Evolutionary conservation across 108 stramenopile genomes (phyloP).

Genomic region (Conticribra guillardii): DNA sequence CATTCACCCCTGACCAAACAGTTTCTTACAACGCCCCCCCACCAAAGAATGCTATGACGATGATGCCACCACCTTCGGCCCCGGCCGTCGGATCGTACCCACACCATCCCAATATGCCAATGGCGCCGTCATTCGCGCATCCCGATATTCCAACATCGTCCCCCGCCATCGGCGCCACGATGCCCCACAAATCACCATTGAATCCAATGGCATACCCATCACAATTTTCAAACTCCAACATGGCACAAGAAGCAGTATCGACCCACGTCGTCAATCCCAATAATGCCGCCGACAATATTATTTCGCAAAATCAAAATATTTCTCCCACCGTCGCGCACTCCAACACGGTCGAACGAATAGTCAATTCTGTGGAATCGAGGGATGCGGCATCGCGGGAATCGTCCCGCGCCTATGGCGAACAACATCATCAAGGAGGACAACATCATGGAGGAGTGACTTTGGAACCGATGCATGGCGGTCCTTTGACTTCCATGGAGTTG

Average conservation of each 20-base stretch:
- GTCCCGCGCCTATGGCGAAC: conserved; percentile 16
- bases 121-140: not conserved
- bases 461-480: conserved; percentile 42
- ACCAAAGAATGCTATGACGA: too few relatives aligned
- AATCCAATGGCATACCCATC: not conserved
- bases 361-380: conserved; percentile 43
- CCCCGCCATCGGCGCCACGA: not conserved
- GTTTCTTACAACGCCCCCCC: too few relatives aligned
- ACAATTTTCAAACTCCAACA: too few relatives aligned
- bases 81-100: not conserved
- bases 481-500: conserved; percentile 51
- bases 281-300: not conserved
- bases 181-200: not conserved
- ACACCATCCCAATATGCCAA: not conserved
- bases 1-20: too few relatives aligned
- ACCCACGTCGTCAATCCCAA: too few relatives aligned
- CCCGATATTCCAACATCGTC: not conserved
- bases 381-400: conserved; percentile 41
- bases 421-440: too few relatives aligned
- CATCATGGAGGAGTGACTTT: not conserved
- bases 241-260: too few relatives aligned
- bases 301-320: not conserved
- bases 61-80: not conserved
- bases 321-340: not conserved
- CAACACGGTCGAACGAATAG: conserved; percentile 50